A percentile compares a stretch with the other conserved stretches of the same genome.
Evolutionary conservation across 805 yeast genomes (phyloP).

Genomic region (Candida krabiensis): DNA sequence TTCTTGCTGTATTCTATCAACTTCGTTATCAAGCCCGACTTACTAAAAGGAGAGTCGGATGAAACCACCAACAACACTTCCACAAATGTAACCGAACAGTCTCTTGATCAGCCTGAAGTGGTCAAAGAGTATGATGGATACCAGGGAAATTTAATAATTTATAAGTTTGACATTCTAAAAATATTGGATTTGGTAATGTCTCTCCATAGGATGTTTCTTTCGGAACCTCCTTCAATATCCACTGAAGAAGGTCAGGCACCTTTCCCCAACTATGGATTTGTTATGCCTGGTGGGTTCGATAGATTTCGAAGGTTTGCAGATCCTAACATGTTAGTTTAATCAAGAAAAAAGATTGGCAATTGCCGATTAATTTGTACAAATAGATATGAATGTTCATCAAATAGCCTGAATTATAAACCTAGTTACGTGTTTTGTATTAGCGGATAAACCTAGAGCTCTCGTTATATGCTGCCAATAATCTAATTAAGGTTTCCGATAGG

Average conservation of each 20-base stretch:
- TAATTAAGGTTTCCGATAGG: conserved; percentile 54
- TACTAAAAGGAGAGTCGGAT: conserved; percentile 24
- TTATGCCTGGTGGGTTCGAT: conserved; percentile 14
- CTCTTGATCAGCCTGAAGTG: conserved; percentile 6
- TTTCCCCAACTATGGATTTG: conserved; percentile 1
- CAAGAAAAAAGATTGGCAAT: not conserved
- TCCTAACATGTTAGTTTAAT: conserved; percentile 9
- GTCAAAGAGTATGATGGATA: conserved; percentile 40
- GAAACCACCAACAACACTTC: conserved; percentile 12
- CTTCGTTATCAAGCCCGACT: conserved; percentile 29
- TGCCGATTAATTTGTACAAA: too few species aligned
- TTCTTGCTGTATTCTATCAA: conserved; percentile 31
- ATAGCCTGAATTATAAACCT: too few species aligned
- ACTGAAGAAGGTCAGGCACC: too few species aligned
- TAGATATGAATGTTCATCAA: too few species aligned
- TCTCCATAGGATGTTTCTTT: conserved; percentile 18
- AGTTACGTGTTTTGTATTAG: too few species aligned
- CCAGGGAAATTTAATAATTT: conserved; percentile 40
- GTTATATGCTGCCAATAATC: too few species aligned
- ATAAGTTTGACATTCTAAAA: conserved; percentile 35
- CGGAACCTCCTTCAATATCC: too few species aligned
- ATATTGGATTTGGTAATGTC: conserved; percentile 25
- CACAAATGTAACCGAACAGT: conserved; percentile 16
- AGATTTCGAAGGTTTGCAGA: conserved; percentile 15
- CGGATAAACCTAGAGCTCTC: too few species aligned